Percentiles rank a stretch among this genome's conserved stretches.
Evolutionary conservation across 345 rosid species (phyloP).

Genomic region (Lepidium africanum): DNA sequence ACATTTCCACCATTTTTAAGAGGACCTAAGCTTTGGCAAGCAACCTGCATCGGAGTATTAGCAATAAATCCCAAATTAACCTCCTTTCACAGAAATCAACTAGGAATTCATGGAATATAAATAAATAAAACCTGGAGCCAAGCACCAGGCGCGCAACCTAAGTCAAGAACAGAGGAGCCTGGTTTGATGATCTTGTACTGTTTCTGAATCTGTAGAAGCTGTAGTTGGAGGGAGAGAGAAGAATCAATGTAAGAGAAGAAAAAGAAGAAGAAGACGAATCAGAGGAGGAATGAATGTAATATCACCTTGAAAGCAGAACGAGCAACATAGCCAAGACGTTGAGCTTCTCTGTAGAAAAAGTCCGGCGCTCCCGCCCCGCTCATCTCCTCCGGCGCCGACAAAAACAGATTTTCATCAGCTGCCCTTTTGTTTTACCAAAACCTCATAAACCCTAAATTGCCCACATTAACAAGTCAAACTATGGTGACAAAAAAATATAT

Average conservation of each 20-base stretch:
- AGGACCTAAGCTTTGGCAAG: slow-evolving; percentile 89
- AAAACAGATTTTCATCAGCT: neutral
- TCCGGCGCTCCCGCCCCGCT: slow-evolving; percentile 77
- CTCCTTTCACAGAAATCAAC: neutral
- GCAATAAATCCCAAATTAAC: neutral
- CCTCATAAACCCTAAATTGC: slow-evolving; percentile 1
- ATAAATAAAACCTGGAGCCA: slow-evolving; percentile 77
- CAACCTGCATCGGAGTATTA: slow-evolving; percentile 45
- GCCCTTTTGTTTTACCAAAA: neutral
- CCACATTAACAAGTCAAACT: neutral
- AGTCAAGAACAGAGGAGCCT: slow-evolving; percentile 88
- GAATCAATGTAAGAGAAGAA: neutral
- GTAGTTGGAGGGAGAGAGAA: slow-evolving; percentile 7
- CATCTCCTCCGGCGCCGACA: slow-evolving; percentile 42
- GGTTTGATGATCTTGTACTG: slow-evolving; percentile 69
- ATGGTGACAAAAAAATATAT: too few species aligned
- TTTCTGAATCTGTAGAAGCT: slow-evolving; percentile 92
- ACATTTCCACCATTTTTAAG: slow-evolving; percentile 70
- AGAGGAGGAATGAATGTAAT: neutral
- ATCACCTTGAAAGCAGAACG: slow-evolving; percentile 95
- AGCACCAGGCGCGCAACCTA: slow-evolving; percentile 98
- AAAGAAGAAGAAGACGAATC: neutral
- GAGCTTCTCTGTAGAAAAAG: slow-evolving; percentile 97
- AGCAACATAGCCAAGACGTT: slow-evolving; percentile 92
- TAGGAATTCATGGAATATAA: neutral